Percentiles rank a stretch among this genome's conserved stretches.
Conservation (phyloP, 2,329 filamentous ascomycete genomes). For the Hypoxylon sp. region DNA sequence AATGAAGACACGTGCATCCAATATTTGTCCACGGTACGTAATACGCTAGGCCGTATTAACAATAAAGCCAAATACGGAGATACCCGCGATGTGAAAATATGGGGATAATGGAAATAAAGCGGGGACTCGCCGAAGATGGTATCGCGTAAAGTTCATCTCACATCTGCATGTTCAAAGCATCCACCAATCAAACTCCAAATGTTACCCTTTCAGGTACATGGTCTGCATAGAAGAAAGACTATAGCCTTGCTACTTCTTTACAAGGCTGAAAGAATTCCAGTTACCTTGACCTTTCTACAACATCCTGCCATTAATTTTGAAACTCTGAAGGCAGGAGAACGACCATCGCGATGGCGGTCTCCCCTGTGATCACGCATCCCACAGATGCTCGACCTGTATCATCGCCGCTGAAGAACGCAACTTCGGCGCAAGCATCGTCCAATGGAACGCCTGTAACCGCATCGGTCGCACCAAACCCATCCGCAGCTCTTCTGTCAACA, state of each 20-base stretch:
- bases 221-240: not conserved
- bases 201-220: not conserved
- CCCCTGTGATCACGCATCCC: conserved; percentile 52
- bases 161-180: not conserved
- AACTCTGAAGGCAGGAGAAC: conserved; percentile 1
- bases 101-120: not conserved
- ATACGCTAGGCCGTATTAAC: not conserved
- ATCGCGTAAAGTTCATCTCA: not conserved
- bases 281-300: conserved; percentile 25
- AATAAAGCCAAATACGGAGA: not conserved
- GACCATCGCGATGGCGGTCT: conserved; percentile 52
- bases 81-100: not conserved
- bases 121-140: not conserved
- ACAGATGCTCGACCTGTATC: conserved; percentile 56
- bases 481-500: conserved; percentile 51
- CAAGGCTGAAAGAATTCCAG: conserved; percentile 36
- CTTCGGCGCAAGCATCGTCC: conserved; percentile 59
- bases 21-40: not conserved
- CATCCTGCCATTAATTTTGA: conserved; percentile 12
- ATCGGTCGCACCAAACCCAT: conserved; percentile 49
- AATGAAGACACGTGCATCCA: conserved; percentile 16
- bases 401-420: conserved; percentile 63
- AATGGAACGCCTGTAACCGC: conserved; percentile 62
- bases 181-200: conserved; percentile 26
- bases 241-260: conserved; percentile 30